Conservation (phyloP, 2,329 filamentous ascomycete species). For the Xylaria multiplex region DNA sequence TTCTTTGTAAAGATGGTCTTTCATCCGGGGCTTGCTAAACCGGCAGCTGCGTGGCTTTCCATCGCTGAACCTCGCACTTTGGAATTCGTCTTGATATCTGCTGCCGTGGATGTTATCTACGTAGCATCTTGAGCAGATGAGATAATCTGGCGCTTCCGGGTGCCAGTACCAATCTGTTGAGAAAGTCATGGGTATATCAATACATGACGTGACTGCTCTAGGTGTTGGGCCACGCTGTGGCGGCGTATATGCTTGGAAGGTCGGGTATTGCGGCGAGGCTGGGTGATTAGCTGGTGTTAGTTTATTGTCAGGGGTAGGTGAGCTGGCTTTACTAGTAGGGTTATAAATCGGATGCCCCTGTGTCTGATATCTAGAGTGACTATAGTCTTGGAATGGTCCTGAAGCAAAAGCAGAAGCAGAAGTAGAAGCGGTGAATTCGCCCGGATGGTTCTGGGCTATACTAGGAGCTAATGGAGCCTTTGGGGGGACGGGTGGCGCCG, state of each 20-base stretch:
- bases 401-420: not conserved
- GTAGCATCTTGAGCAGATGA: conserved; percentile 56
- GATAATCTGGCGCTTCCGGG: conserved; percentile 46
- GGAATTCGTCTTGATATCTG: conserved; percentile 47
- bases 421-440: not conserved
- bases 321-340: not conserved
- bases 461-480: conserved; percentile 6
- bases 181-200: conserved; percentile 44
- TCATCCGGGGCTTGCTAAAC: conserved; percentile 50
- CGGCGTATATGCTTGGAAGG: not conserved
- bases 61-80: conserved; percentile 38
- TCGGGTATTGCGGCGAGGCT: not conserved
- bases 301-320: not conserved
- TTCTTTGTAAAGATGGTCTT: conserved; percentile 49
- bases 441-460: not conserved
- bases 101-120: conserved; percentile 51
- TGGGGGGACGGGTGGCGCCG: conserved; percentile 7
- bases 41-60: conserved; percentile 43
- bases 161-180: conserved; percentile 54
- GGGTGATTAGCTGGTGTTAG: not conserved
- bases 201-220: conserved; percentile 46
- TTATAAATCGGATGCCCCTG: not conserved
- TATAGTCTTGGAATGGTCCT: not conserved
- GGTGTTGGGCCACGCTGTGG: not conserved
- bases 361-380: not conserved